phyloP scores from a whole-genome alignment of 2,329 filamentous ascomycete genomes.

The Neonectria coccinea region DNA sequence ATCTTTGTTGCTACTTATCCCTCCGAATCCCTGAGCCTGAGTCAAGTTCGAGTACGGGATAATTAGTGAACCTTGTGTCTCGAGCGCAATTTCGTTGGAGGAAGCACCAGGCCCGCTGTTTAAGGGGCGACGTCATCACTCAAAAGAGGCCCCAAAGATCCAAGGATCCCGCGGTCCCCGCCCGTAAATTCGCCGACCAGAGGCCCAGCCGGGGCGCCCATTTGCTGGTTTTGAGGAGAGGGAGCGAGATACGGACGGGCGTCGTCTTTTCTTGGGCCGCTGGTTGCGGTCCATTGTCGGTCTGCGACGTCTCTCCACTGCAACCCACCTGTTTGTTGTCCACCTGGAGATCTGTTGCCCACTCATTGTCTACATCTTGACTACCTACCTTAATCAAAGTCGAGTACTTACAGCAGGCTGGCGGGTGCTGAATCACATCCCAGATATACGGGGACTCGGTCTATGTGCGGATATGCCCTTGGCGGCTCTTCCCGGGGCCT shows the following conservation, averaged over 20 bases:
- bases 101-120: conserved; percentile 2
- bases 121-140: conserved; percentile 27
- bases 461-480: conserved; percentile 2
- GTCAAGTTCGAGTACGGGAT: background rate
- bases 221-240: background rate
- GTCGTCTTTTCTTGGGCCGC: conserved; percentile 16
- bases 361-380: background rate
- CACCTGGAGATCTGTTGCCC: background rate
- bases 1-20: conserved; percentile 1
- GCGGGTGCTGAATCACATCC: conserved; percentile 3
- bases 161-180: conserved; percentile 3
- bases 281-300: conserved; percentile 11
- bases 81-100: conserved; percentile 22
- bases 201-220: background rate
- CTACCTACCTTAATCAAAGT: background rate
- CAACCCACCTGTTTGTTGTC: conserved; percentile 7
- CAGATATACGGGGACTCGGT: conserved; percentile 6
- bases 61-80: conserved; percentile 4
- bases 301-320: conserved; percentile 21
- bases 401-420: background rate
- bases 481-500: background rate
- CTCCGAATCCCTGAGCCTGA: background rate
- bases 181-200: conserved; percentile 17
- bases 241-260: conserved; percentile 2
- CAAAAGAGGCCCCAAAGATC: background rate